phyloP scores from a whole-genome alignment of 192 early-diverging fungal genomes.

The Rhizophagus clarus region DNA sequence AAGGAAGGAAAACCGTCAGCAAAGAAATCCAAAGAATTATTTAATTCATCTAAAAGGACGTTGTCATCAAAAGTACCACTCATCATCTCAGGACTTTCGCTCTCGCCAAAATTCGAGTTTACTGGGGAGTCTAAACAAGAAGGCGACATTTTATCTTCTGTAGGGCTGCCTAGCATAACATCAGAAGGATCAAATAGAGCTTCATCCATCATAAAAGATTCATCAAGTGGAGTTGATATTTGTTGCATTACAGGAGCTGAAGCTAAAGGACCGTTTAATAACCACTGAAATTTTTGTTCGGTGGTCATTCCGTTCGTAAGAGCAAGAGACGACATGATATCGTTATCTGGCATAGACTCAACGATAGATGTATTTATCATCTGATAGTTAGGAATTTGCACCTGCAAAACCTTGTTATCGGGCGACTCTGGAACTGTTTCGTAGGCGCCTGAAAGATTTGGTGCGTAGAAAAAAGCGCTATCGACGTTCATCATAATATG shows the following conservation, averaged over 20 bases:
- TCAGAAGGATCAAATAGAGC: constrained; percentile 13
- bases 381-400: constrained; percentile 24
- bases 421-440: background rate
- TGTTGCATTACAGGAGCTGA: constrained; percentile 13
- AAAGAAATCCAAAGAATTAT: constrained; percentile 27
- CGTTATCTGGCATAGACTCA: constrained; percentile 16
- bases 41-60: constrained; percentile 18
- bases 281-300: constrained; percentile 28
- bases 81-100: constrained; percentile 13
- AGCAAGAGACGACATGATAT: constrained; percentile 26
- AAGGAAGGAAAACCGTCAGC: constrained; percentile 10
- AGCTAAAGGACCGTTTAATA: constrained; percentile 1
- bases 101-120: constrained; percentile 17
- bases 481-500: constrained; percentile 25
- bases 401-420: constrained; percentile 18
- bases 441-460: constrained; percentile 7
- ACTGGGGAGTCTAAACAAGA: constrained; percentile 27
- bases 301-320: constrained; percentile 16
- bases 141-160: constrained; percentile 15
- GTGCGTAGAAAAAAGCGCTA: constrained; percentile 24
- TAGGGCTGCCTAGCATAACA: constrained; percentile 29
- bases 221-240: constrained; percentile 3
- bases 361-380: background rate
- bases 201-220: constrained; percentile 22
- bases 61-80: constrained; percentile 10